Evolutionary conservation across 139 green algal genomes (phyloP).

Genomic region (Tetraselmis chui): DNA sequence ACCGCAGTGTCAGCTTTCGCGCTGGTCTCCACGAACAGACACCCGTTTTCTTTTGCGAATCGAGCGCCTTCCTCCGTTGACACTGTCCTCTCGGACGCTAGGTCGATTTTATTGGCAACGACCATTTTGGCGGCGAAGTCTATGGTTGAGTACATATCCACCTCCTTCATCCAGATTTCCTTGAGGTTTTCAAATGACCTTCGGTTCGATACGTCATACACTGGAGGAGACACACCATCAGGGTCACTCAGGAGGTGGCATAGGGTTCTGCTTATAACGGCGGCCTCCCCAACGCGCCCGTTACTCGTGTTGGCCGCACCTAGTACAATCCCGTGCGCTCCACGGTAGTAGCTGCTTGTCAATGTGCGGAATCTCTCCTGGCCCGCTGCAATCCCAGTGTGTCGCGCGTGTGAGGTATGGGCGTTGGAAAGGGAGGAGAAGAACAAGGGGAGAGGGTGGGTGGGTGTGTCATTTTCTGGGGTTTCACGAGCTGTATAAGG

Average conservation of each 20-base stretch:
- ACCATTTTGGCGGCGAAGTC: slow-evolving; percentile 88
- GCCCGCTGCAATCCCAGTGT: no score
- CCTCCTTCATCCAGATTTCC: slow-evolving; percentile 88
- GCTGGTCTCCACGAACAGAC: slow-evolving; percentile 88
- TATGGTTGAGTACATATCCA: slow-evolving; percentile 91
- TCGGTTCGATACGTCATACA: slow-evolving; percentile 85
- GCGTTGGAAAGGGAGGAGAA: no score
- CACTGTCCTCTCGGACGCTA: slow-evolving; percentile 67
- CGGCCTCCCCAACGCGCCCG: no score
- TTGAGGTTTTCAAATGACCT: slow-evolving; percentile 85
- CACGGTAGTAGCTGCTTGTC: slow-evolving; percentile 90
- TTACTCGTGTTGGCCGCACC: no score
- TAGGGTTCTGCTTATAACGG: no score
- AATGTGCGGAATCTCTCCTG: slow-evolving; percentile 94
- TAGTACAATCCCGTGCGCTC: slow-evolving; percentile 49
- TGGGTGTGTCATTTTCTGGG: no score
- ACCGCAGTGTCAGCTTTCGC: slow-evolving; percentile 81
- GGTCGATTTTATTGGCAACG: slow-evolving; percentile 93
- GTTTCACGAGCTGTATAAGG: no score
- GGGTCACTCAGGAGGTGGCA: no score
- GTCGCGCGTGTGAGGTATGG: no score
- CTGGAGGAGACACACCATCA: slow-evolving; percentile 24
- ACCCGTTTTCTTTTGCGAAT: slow-evolving; percentile 73
- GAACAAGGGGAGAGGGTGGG: no score
- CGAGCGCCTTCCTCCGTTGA: slow-evolving; percentile 55